Evolutionary conservation across 305 asterid genomes (phyloP), one percentile per base, ranked within the genome.

Genomic region (Rubia tinctorum): DNA sequence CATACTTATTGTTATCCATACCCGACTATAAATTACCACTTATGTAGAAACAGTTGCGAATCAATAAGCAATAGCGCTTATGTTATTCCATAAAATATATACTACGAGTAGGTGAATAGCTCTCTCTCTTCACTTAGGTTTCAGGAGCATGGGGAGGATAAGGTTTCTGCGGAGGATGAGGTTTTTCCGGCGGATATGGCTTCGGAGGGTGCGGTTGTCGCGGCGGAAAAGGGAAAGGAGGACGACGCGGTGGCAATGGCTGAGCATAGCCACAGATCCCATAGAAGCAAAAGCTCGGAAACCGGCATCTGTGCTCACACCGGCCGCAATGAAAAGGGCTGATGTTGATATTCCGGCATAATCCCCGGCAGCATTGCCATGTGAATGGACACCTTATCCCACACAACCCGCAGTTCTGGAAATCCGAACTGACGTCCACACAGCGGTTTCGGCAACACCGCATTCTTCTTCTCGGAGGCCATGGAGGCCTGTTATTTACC

Each of bases 261-360:
- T 84, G 86, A 53, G 89, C 91, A 76, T 92, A 92, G 0, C 90
- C 87, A 71, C 97, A 92, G 76, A 88, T 61, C 8, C 97, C 97
- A 73, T 71, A 83, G 5, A 43, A 13, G 80, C 97, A 92, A 53
- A 78, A 71, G 53, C 73, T 80, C 0, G 82, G 86, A 63, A 76
- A 86, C 12, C 73, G 79, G 37, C 97, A 92, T 62, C 79, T 66
- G 62, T 78, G 76, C 0, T 44, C 86, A 75, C 96, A 92, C 20
- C 78, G 69, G 8, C 97, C 97, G 61, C 97, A 90, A 70, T 92
- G 81, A 58, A 79, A 80, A 63, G 90, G 96, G 81, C 83, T 85
- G 25, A 73, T 43, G 18, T 79, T 86, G 14, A 80, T 78, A 44
- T 92, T 73, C 2, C 78, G 70, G 56, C 97, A 90, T 5, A 80